These are phyloP conservation scores for Arachis hypogaea DNA, from an alignment of 306 rosid species.

Conservation along the genomic window DNA sequence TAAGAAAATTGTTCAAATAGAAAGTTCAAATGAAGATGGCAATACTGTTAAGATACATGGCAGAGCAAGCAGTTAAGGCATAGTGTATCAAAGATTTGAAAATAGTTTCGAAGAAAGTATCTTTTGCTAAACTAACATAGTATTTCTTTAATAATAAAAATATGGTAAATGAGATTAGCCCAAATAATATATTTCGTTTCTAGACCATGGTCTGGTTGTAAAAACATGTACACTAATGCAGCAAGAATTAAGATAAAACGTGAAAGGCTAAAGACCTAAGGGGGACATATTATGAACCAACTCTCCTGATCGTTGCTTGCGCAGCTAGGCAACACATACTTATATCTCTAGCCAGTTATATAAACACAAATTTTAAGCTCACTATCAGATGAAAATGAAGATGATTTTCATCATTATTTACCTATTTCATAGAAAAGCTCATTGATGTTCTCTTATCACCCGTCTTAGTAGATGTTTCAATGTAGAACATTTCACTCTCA, in stretches of 20 bases:
- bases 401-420: too few relatives aligned
- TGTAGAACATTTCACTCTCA: too few relatives aligned
- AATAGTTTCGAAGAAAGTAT: conserved; percentile 2
- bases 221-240: not conserved
- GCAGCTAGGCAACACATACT: not conserved
- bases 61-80: not conserved
- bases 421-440: too few relatives aligned
- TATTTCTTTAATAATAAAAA: not conserved
- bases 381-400: too few relatives aligned
- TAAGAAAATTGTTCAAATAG: not conserved
- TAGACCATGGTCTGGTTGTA: not conserved
- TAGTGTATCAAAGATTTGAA: conserved; percentile 16
- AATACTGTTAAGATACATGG: not conserved
- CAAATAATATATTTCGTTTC: conserved; percentile 13
- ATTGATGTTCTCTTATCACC: too few relatives aligned
- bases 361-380: too few relatives aligned
- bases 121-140: not conserved
- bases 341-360: too few relatives aligned
- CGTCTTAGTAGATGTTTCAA: too few relatives aligned
- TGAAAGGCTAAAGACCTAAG: not conserved
- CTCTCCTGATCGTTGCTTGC: not conserved
- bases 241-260: not conserved
- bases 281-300: not conserved
- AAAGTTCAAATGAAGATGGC: not conserved
- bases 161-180: not conserved